Conservation (phyloP, 2,329 filamentous ascomycete species). For the Nigrospora sphaerica region DNA sequence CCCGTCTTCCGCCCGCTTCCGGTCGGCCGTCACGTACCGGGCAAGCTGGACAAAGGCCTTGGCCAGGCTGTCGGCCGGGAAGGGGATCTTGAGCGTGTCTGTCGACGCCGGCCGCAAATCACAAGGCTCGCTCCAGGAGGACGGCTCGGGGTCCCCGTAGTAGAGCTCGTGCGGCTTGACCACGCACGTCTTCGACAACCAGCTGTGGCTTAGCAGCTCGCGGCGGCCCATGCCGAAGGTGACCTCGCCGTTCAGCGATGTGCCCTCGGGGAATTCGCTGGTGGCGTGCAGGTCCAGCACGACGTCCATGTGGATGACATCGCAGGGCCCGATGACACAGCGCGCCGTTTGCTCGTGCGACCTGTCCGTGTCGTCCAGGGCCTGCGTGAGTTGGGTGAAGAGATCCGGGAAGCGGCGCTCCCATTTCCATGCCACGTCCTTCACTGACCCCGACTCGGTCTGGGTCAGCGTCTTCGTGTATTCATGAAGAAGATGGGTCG, state of each 20-base stretch:
- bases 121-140: constrained; percentile 41
- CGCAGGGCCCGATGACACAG: constrained; percentile 35
- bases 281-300: constrained; percentile 52
- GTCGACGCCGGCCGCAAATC: constrained; percentile 15
- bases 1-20: constrained; percentile 17
- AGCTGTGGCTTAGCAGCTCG: constrained; percentile 46
- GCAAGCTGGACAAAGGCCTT: constrained; percentile 51
- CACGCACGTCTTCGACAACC: constrained; percentile 54
- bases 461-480: constrained; percentile 49
- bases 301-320: constrained; percentile 56
- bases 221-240: constrained; percentile 51
- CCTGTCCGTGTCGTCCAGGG: constrained; percentile 35
- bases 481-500: constrained; percentile 46
- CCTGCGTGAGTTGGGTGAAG: constrained; percentile 40
- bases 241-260: constrained; percentile 52
- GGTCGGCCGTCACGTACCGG: constrained; percentile 33
- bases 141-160: constrained; percentile 29
- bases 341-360: constrained; percentile 23
- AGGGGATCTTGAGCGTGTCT: constrained; percentile 47
- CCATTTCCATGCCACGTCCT: constrained; percentile 48
- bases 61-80: constrained; percentile 52
- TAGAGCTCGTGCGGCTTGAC: constrained; percentile 50
- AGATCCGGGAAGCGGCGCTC: constrained; percentile 51
- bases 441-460: constrained; percentile 47
- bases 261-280: constrained; percentile 49